Evolutionary conservation across 2,329 filamentous ascomycete species (phyloP), one percentile per base, ranked within the genome.

Genomic region (Penicillium sp.): DNA sequence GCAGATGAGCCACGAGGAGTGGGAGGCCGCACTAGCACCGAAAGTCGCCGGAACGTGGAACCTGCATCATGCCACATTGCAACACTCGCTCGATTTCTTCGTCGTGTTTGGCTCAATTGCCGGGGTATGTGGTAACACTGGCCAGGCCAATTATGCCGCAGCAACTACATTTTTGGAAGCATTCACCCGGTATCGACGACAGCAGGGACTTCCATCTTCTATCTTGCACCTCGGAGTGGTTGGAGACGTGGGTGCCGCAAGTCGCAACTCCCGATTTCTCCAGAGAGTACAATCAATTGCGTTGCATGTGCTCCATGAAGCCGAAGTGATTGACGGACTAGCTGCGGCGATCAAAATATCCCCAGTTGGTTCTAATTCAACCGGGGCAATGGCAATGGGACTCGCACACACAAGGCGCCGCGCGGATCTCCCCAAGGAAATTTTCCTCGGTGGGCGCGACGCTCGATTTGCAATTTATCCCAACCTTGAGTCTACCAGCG

Each of bases 71-170:
- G 63, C 55, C 12, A 48, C 62, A 4, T 3, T 21, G 6, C 17
- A 53, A 29, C 15, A 23, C 19, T 27, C 45, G 0, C 45, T 69
- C 4, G 62, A 67, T 43, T 67, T 69, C 45, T 68, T 69, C 25
- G 54, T 76, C 42, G 61, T 71, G 15, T 65, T 75, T 7, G 71
- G 71, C 3, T 77, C 75, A 4, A 49, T 79, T 4, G 77, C 50
- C 2, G 61, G 63, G 1, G 33, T 64, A 0, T 56, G 45, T 23
- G 66, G 80, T 0, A 78, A 78, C 49, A 58, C 70, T 0, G 74
- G 77, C 4, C 69, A 82, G 50, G 70, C 79, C 4, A 78, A 75
- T 56, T 77, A 78, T 46, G 68, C 70, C 0, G 70, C 74, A 12
- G 74, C 66, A 10, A 71, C 70, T 53, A 63, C 70, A 6, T 77